A percentile compares a stretch with the other conserved stretches of the same genome.
These are phyloP conservation scores for Auriscalpium vulgare DNA, from an alignment of 768 basidiomycete genomes.

Conservation along the genomic window DNA sequence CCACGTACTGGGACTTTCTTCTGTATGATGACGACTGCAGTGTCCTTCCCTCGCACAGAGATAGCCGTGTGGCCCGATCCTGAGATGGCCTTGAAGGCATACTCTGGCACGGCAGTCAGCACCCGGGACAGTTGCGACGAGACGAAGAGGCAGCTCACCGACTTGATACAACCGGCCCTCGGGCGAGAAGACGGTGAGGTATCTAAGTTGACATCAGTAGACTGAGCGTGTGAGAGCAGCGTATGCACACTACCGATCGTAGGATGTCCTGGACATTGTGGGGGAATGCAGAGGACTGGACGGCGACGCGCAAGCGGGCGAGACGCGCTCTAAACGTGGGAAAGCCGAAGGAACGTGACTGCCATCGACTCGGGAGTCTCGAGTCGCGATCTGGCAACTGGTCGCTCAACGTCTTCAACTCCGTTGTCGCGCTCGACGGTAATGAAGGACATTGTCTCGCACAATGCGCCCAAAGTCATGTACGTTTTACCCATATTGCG, in stretches of 20 bases:
- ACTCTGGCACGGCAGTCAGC: slow-evolving; percentile 48
- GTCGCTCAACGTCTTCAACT: background rate
- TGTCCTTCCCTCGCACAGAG: slow-evolving; percentile 89
- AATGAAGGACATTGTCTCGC: slow-evolving; percentile 80
- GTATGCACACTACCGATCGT: slow-evolving; percentile 59
- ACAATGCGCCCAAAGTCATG: slow-evolving; percentile 80
- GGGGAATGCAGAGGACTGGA: slow-evolving; percentile 23
- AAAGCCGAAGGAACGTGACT: background rate
- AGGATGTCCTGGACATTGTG: slow-evolving; percentile 89
- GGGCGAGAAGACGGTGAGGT: slow-evolving; percentile 94
- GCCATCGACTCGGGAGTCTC: background rate
- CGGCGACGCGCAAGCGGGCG: slow-evolving; percentile 55
- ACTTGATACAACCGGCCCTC: slow-evolving; percentile 99
- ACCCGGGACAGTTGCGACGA: background rate
- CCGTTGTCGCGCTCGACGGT: background rate
- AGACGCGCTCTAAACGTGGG: slow-evolving; percentile 15
- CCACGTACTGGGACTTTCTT: slow-evolving; percentile 85
- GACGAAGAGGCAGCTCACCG: slow-evolving; percentile 42
- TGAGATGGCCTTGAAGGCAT: slow-evolving; percentile 99
- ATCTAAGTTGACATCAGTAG: slow-evolving; percentile 38
- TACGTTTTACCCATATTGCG: slow-evolving; percentile 22
- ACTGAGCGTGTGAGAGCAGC: background rate
- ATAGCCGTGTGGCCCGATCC: slow-evolving; percentile 94
- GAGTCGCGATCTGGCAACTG: background rate
- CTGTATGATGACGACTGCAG: slow-evolving; percentile 93